phyloP scores from a whole-genome alignment of 228 moss, liverwort and hornwort genomes.

The Sphagnum magellanicum region DNA sequence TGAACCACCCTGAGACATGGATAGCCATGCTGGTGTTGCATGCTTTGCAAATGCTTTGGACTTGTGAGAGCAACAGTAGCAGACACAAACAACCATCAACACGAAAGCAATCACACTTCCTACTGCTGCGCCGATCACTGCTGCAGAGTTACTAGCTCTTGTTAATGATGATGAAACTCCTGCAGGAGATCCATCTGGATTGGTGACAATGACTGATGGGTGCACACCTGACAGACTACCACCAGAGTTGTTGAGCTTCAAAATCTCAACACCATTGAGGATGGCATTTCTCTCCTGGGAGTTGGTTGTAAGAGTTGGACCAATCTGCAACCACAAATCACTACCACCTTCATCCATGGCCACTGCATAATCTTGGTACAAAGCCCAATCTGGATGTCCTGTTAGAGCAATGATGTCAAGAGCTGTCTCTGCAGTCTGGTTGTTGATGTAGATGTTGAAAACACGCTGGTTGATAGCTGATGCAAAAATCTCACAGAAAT shows the following conservation, averaged over 20 bases:
- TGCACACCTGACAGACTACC: conserved; percentile 21
- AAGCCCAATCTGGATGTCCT: conserved; percentile 9
- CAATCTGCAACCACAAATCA: conserved; percentile 51
- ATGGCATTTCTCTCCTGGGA: conserved; percentile 29
- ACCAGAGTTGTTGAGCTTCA: conserved; percentile 64
- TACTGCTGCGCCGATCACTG: conserved; percentile 58
- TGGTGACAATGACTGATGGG: conserved; percentile 1
- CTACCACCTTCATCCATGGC: conserved; percentile 13
- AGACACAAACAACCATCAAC: conserved; percentile 14
- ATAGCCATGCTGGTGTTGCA: conserved; percentile 59
- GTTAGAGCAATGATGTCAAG: conserved; percentile 7
- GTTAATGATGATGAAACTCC: neutral
- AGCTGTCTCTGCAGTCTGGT: conserved; percentile 18
- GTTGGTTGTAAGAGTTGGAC: conserved; percentile 18
- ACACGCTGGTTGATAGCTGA: conserved; percentile 23
- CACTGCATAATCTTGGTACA: conserved; percentile 27
- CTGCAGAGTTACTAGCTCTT: conserved; percentile 15
- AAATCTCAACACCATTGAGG: conserved; percentile 77
- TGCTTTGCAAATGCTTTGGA: conserved; percentile 17
- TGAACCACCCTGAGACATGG: conserved; percentile 60
- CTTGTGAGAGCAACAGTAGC: conserved; percentile 23
- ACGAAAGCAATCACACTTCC: conserved; percentile 36
- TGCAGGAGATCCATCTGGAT: neutral
- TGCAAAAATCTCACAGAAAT: conserved; percentile 47
- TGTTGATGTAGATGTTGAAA: conserved; percentile 73